Evolutionary conservation across 139 green algal genomes (phyloP).

Genomic region (Tetratostichococcus sp.): DNA sequence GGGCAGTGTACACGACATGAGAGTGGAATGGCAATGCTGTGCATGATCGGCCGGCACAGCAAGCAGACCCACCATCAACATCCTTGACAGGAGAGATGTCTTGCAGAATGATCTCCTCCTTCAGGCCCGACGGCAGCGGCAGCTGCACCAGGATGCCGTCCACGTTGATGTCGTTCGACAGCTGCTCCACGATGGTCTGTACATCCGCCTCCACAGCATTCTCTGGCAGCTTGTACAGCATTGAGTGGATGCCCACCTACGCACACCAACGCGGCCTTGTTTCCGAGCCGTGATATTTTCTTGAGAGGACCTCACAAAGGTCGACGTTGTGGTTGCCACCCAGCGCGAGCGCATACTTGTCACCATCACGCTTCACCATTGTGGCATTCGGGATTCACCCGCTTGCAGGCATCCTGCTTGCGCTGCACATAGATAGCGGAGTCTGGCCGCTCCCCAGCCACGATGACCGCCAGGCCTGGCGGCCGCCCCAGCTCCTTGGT

Average conservation of each 20-base stretch:
- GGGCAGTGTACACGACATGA: too few relatives aligned
- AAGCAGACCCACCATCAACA: constrained; percentile 72
- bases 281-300: too few relatives aligned
- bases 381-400: too few relatives aligned
- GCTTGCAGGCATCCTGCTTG: constrained; percentile 83
- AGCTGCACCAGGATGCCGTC: constrained; percentile 98
- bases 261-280: too few relatives aligned
- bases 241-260: constrained; percentile 40
- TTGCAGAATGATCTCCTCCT: constrained; percentile 81
- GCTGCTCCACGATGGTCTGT: constrained; percentile 43
- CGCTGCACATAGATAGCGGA: constrained; percentile 86
- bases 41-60: too few relatives aligned
- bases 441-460: constrained; percentile 89
- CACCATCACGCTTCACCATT: too few relatives aligned
- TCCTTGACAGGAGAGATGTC: constrained; percentile 85
- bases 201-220: constrained; percentile 24
- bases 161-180: constrained; percentile 76
- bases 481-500: constrained; percentile 5
- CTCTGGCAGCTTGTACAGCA: constrained; percentile 29
- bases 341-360: too few relatives aligned
- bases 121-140: constrained; percentile 88
- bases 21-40: too few relatives aligned
- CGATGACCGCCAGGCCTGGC: constrained; percentile 84
- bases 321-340: too few relatives aligned
- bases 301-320: too few relatives aligned